phyloP scores from a whole-genome alignment of 148 eudicot species.

The Nyssa sinensis region DNA sequence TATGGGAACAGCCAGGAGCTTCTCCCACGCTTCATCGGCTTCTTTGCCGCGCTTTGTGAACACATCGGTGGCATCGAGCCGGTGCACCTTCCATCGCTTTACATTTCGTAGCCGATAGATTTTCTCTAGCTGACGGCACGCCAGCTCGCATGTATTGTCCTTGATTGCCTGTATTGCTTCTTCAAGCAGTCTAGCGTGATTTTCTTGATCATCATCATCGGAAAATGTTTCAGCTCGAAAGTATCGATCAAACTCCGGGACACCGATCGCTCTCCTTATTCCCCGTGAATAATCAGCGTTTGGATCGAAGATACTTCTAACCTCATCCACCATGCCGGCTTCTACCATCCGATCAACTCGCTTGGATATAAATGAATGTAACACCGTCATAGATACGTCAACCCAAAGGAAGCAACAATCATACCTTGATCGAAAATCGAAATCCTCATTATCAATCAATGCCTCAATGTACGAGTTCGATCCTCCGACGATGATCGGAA shows the following conservation, averaged over 20 bases:
- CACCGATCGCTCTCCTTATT: slow-evolving; percentile 69
- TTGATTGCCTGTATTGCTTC: slow-evolving; percentile 43
- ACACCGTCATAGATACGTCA: slow-evolving; percentile 47
- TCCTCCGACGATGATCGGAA: slow-evolving; percentile 80
- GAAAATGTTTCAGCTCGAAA: slow-evolving; percentile 29
- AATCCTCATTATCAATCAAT: slow-evolving; percentile 24
- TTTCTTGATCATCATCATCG: slow-evolving; percentile 10
- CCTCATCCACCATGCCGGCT: slow-evolving; percentile 60
- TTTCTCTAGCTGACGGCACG: slow-evolving; percentile 49
- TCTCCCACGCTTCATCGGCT: slow-evolving; percentile 50
- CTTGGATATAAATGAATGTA: slow-evolving; percentile 39
- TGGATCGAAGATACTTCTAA: slow-evolving; percentile 35
- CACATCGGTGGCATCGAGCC: slow-evolving; percentile 60
- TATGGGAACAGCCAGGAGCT: slow-evolving; percentile 33
- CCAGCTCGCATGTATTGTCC: slow-evolving; percentile 46
- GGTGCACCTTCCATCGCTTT: slow-evolving; percentile 63
- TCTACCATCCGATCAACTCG: slow-evolving; percentile 72
- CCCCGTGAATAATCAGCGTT: slow-evolving; percentile 52
- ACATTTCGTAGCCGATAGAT: slow-evolving; percentile 38
- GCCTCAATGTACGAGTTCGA: slow-evolving; percentile 69
- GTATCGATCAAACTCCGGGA: slow-evolving; percentile 58
- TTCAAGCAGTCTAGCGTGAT: slow-evolving; percentile 27
- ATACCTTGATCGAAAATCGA: slow-evolving; percentile 38
- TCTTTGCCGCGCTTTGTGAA: slow-evolving; percentile 35
- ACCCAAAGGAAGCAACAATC: slow-evolving; percentile 83